A percentile compares a stretch with the other conserved stretches of the same genome.
Conservation (phyloP, 176 grass and related monocot genomes). For the Puccinellia tenuiflora region DNA sequence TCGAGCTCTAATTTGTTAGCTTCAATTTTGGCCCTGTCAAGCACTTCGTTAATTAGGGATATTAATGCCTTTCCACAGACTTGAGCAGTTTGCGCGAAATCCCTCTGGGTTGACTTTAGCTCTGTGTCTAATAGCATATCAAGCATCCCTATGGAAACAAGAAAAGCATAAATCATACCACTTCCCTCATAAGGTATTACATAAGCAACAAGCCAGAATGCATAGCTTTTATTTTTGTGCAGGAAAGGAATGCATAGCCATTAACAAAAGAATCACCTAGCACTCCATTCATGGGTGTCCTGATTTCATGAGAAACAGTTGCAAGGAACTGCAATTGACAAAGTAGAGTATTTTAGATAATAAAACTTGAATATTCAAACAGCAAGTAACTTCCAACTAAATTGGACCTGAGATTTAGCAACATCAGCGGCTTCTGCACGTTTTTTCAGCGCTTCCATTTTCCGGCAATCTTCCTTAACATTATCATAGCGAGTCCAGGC, state of each 20-base stretch:
- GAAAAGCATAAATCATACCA: background rate
- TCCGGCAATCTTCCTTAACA: constrained; percentile 89
- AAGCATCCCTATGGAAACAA: constrained; percentile 70
- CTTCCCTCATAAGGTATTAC: constrained; percentile 1
- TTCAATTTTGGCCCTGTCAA: constrained; percentile 98
- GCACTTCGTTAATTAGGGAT: constrained; percentile 93
- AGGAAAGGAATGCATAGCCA: background rate
- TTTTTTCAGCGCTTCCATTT: constrained; percentile 89
- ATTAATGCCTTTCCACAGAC: constrained; percentile 85
- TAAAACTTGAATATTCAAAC: background rate
- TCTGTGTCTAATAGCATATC: constrained; percentile 92
- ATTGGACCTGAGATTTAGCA: constrained; percentile 95
- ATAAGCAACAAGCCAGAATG: background rate
- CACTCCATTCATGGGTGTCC: constrained; percentile 99
- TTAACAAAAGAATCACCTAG: constrained; percentile 45
- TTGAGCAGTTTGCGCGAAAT: constrained; percentile 95
- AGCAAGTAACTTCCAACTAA: background rate
- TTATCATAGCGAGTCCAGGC: constrained; percentile 89
- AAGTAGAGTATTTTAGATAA: constrained; percentile 23
- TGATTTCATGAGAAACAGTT: constrained; percentile 98
- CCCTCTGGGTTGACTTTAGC: constrained; percentile 68
- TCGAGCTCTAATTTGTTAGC: constrained; percentile 82
- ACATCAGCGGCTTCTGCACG: constrained; percentile 88
- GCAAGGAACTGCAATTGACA: constrained; percentile 82
- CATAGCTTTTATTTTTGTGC: background rate